Evolutionary conservation across 805 yeast genomes (phyloP).

Genomic region (Ogataea nitratoaversa): DNA sequence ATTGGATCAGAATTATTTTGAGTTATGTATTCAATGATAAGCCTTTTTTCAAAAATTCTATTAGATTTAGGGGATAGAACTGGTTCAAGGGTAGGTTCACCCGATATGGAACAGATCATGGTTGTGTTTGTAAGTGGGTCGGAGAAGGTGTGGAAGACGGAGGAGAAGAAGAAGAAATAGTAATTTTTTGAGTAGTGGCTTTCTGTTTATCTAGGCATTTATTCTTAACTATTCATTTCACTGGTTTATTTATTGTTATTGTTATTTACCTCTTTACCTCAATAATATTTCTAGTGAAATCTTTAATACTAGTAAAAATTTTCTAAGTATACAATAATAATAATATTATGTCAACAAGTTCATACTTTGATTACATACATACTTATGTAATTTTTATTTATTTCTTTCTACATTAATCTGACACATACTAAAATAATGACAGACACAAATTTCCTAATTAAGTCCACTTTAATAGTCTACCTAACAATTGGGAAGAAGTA

Average conservation of each 20-base stretch:
- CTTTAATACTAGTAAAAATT: too few relatives aligned
- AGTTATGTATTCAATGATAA: constrained; percentile 57
- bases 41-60: constrained; percentile 59
- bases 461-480: too few relatives aligned
- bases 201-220: background rate
- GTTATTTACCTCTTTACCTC: too few relatives aligned
- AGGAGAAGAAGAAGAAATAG: background rate
- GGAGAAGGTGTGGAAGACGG: background rate
- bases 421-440: background rate
- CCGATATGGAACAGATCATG: constrained; percentile 47
- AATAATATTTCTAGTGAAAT: too few relatives aligned
- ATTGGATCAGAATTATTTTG: constrained; percentile 76
- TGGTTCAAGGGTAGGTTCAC: constrained; percentile 63
- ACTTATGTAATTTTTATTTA: too few relatives aligned
- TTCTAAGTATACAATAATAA: too few relatives aligned
- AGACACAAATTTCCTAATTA: background rate
- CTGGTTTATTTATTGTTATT: background rate
- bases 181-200: background rate
- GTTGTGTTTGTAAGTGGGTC: background rate
- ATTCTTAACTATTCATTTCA: background rate
- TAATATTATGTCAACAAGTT: too few relatives aligned
- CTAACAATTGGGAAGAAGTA: too few relatives aligned
- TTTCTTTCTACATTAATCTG: too few relatives aligned
- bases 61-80: constrained; percentile 74
- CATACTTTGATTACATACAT: too few relatives aligned